phyloP scores from a whole-genome alignment of 345 rosid species.

The Microthlaspi erraticum region DNA sequence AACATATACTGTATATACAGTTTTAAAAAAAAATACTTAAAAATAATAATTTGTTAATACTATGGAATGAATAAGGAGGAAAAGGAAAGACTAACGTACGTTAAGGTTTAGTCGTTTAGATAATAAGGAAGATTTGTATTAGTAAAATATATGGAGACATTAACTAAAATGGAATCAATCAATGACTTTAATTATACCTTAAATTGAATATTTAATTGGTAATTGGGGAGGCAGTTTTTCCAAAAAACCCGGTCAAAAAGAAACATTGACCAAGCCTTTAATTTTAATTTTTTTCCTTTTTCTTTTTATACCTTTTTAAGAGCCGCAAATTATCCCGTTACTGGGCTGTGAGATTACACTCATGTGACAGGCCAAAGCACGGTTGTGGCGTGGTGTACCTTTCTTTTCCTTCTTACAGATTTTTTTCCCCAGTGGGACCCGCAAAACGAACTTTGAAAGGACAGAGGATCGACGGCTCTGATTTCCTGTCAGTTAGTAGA shows the following conservation, averaged over 20 bases:
- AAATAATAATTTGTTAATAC: neutral
- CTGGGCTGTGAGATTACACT: conserved; percentile 34
- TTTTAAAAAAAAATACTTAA: neutral
- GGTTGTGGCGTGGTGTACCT: conserved; percentile 42
- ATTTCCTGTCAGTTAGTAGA: conserved; percentile 36
- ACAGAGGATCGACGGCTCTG: conserved; percentile 45
- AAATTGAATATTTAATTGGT: conserved; percentile 42
- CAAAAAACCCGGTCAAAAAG: conserved; percentile 41
- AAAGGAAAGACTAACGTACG: conserved; percentile 19
- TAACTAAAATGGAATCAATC: conserved; percentile 15
- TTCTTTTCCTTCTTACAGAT: conserved; percentile 20
- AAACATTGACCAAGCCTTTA: conserved; percentile 38
- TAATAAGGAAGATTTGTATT: neutral
- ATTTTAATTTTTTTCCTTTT: neutral
- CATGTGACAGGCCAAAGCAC: conserved; percentile 42
- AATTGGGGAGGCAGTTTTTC: conserved; percentile 37
- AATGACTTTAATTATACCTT: conserved; percentile 36
- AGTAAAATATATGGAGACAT: neutral
- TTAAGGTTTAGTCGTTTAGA: conserved; percentile 5
- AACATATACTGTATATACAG: too few species aligned
- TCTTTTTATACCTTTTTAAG: conserved; percentile 5
- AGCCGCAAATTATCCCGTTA: conserved; percentile 37
- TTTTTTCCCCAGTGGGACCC: conserved; percentile 23
- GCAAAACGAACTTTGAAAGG: conserved; percentile 35
- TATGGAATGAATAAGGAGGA: neutral